Base-by-base conservation (phyloP, 352 stramenopile genomes). In the Globisporangium abappressorium region DNA sequence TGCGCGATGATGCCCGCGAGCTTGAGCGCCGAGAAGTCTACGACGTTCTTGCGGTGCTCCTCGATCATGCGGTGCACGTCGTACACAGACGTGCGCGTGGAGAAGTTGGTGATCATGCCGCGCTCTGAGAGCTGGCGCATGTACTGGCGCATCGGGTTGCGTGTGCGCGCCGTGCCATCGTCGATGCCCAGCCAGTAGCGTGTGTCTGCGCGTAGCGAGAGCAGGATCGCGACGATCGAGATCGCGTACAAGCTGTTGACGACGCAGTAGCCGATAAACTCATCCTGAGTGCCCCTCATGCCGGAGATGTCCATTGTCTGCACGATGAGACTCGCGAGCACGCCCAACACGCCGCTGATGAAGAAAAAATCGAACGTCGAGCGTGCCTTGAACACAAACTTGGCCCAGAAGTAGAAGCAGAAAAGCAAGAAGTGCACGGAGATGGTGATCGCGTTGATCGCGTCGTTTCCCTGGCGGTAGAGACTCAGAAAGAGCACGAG, bases 21-120 rank as follows among this genome's bases (percentile, higher is more conserved):
- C 12, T 80, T 76, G 12, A 96, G 68, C 20, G 75, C 81, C 0
- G 85, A 90, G 20, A 93, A 92, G 43, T 96, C 88, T 20, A 96
- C 84, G 22, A 96, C 86, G 22, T 85, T 92, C 53, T 94, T 84
- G 0, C 81, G 74, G 55, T 93, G 85, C 61, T 93, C 84, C 62
- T 96, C 88, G 28, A 96, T 96, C 86, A 96, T 93, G 47, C 82
- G 86, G 43, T 96, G 88, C 2, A 96, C 88, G 64, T 96, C 87
- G 71, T 96, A 96, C 26, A 96, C 88, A 0, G 86, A 94, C 20
- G 88, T 96, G 20, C 85, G 86, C 4, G 88, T 96, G 8, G 88
- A 96, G 64, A 94, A 96, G 56, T 91, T 93, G 12, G 87, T 94
- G 57, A 94, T 91, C 81, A 94, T 91, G 22, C 88, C 88, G 64